A percentile compares a stretch with the other conserved stretches of the same genome.
Evolutionary conservation across 169 alveolate species (phyloP).

Genomic region (Eimeria zaria): DNA sequence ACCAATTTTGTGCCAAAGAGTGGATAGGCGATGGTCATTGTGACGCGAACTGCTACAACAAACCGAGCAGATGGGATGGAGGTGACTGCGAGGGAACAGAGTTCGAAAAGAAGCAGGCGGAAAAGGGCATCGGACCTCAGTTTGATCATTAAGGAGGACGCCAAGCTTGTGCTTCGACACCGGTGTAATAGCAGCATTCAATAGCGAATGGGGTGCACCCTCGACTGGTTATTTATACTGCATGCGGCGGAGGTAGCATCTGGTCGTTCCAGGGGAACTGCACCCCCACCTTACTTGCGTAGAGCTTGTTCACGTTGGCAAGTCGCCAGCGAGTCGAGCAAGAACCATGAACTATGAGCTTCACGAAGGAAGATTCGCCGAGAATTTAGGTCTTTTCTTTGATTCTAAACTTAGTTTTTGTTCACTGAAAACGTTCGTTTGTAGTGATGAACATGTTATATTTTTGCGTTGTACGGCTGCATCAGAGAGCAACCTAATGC

Average conservation of each 20-base stretch:
- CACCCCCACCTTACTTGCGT: neutral
- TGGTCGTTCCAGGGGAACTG: neutral
- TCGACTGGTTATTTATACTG: neutral
- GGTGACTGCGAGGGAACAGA: constrained; percentile 81
- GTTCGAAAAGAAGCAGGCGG: constrained; percentile 35
- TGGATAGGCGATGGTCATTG: constrained; percentile 90
- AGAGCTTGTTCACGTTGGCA: constrained; percentile 2
- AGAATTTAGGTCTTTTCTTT: neutral
- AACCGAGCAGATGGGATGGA: constrained; percentile 82
- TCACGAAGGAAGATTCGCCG: neutral
- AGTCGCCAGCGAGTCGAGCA: constrained; percentile 10
- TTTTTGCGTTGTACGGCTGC: neutral
- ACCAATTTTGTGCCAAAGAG: constrained; percentile 87
- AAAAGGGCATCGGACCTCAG: constrained; percentile 62
- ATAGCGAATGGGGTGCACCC: neutral
- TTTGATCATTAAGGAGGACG: neutral
- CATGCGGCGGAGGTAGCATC: neutral
- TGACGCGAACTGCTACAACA: constrained; percentile 88
- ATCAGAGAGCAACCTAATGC: neutral
- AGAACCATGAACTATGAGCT: neutral
- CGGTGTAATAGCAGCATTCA: neutral
- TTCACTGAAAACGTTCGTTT: neutral
- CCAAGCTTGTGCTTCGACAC: neutral
- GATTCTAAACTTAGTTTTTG: neutral
- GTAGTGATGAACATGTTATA: neutral